Conservation (phyloP, 2,329 filamentous ascomycete species). For the Simplicillium sp. region DNA sequence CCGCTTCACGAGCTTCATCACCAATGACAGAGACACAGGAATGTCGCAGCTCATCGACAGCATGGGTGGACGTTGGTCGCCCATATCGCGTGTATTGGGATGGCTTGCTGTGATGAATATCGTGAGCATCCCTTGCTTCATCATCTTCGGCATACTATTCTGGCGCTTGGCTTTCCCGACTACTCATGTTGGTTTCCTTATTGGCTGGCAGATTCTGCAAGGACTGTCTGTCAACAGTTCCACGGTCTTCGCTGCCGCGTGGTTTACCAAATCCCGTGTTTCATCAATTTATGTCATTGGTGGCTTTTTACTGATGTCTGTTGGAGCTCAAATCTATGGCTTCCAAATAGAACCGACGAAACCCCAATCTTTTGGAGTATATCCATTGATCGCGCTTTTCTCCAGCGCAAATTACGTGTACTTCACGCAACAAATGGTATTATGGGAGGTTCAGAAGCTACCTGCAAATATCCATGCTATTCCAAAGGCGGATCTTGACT, state of each 20-base stretch:
- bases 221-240: constrained; percentile 50
- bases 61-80: constrained; percentile 32
- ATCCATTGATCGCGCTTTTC: constrained; percentile 11
- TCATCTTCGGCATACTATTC: constrained; percentile 22
- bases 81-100: constrained; percentile 14
- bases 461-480: constrained; percentile 6
- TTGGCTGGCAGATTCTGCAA: constrained; percentile 36
- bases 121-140: constrained; percentile 25
- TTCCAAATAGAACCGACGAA: not conserved
- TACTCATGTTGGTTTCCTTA: constrained; percentile 7
- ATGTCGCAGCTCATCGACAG: constrained; percentile 21
- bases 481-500: constrained; percentile 3
- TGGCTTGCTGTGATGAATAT: constrained; percentile 16
- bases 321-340: constrained; percentile 1
- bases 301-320: constrained; percentile 17
- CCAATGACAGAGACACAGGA: constrained; percentile 19
- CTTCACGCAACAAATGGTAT: constrained; percentile 14
- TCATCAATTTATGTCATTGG: constrained; percentile 20
- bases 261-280: constrained; percentile 22
- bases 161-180: constrained; percentile 35
- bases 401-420: constrained; percentile 14
- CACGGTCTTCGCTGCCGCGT: constrained; percentile 44
- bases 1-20: constrained; percentile 10
- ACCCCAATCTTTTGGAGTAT: not conserved
- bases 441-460: constrained; percentile 9